Evolutionary conservation across 129 eudicot species (phyloP), one percentile per base, ranked within the genome.

Genomic region (Kitagawia praeruptora): DNA sequence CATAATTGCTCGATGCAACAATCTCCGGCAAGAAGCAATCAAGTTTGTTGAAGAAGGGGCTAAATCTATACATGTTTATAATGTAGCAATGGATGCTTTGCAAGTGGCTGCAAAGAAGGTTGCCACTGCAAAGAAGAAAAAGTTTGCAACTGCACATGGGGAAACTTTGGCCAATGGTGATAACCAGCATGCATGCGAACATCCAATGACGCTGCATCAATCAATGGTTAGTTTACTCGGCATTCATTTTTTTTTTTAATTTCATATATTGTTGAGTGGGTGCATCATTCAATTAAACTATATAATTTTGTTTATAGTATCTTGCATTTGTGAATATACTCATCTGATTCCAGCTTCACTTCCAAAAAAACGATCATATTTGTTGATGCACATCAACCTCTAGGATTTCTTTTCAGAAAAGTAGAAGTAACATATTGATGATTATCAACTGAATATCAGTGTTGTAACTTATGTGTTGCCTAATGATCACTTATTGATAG

Each of bases 41-140:
- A 92, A 90, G 66, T 92, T 81, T 85, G 97, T 92, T 37, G 97
- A 92, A 85, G 90, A 85, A 85, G 96, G 97, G 80, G 96, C 96
- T 14, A 88, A 88, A 69, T 85, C 97, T 45, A 84, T 92, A 79
- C 90, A 83, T 80, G 47, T 84, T 38, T 92, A 92, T 75, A 84
- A 90, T 83, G 93, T 82, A 53, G 96, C 97, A 64, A 78, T 84
- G 83, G 87, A 82, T 77, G 97, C 96, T 82, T 89, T 92, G 75
- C 88, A 85, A 78, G 91, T 85, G 78, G 97, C 96, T 81, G 81
- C 91, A 66, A 87, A 83, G 70, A 86, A 83, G 74, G 96, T 92
- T 79, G 86, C 86, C 76, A 85, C 84, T 79, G 85, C 87, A 74
- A 92, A 92, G 88, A 89, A 84, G 76, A 85, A 79, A 80, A 84